These are phyloP conservation scores for Fraxinus velutina DNA, from an alignment of 305 asterid genomes.

Conservation along the genomic window DNA sequence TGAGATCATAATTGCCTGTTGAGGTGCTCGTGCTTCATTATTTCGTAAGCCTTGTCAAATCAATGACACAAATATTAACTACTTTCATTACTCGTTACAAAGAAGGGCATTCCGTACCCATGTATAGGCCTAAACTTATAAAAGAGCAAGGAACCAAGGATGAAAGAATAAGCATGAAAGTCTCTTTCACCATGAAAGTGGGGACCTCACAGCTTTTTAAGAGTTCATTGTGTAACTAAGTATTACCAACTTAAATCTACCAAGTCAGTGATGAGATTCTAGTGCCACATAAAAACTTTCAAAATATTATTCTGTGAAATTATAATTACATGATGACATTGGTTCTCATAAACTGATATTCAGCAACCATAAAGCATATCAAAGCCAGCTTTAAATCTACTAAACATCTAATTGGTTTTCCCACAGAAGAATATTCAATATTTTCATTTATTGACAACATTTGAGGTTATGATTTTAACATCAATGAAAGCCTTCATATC, in stretches of 20 bases:
- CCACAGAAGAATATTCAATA: not conserved
- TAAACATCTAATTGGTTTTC: not conserved
- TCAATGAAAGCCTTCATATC: not conserved
- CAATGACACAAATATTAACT: not conserved
- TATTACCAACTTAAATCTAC: not conserved
- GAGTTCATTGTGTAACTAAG: not conserved
- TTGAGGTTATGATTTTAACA: not conserved
- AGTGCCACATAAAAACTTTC: not conserved
- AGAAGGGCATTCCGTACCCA: not conserved
- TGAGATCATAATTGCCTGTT: conserved; percentile 1
- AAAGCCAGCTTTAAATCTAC: not conserved
- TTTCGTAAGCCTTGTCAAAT: not conserved
- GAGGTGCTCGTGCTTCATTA: conserved; percentile 1
- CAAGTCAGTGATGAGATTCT: not conserved
- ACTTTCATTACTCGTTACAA: not conserved
- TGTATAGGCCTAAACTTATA: not conserved
- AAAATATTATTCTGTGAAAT: not conserved
- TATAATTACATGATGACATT: not conserved
- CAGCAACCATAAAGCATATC: not conserved
- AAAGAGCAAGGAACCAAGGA: not conserved
- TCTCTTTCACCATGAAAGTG: not conserved
- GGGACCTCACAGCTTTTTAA: not conserved
- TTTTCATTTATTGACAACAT: not conserved
- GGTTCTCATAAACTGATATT: not conserved
- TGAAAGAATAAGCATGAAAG: not conserved